Conservation (phyloP, 164 flowering plant genomes). For the Platanus orientalis region DNA sequence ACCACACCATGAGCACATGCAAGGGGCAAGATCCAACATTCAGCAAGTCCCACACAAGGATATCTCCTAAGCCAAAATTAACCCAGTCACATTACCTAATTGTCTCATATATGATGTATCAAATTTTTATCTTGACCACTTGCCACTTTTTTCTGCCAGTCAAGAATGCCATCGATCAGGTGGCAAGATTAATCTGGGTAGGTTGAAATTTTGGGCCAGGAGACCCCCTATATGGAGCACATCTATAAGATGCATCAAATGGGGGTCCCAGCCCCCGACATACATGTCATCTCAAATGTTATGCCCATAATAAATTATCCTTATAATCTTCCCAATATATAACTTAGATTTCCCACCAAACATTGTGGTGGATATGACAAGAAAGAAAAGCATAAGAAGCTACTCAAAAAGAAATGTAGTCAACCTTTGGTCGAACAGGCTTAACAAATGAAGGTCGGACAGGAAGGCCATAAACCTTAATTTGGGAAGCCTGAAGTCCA, state of each 20-base stretch:
- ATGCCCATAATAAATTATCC: neutral
- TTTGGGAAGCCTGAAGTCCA: constrained; percentile 80
- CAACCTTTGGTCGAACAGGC: constrained; percentile 85
- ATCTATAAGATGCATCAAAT: too few species aligned
- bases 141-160: neutral
- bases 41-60: neutral
- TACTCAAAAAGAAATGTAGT: neutral
- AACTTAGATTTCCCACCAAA: neutral
- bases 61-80: neutral
- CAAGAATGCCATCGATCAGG: neutral
- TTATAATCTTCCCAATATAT: neutral
- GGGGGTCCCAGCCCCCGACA: too few species aligned
- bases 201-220: too few species aligned
- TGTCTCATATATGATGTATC: too few species aligned
- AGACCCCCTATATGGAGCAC: too few species aligned
- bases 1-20: neutral
- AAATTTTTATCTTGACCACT: too few species aligned
- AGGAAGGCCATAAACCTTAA: constrained; percentile 93
- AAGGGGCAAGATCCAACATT: too few species aligned
- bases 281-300: too few species aligned
- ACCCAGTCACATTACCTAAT: neutral
- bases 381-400: neutral
- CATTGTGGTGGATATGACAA: neutral
- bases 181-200: neutral
- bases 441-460: constrained; percentile 94